A percentile compares a stretch with the other conserved stretches of the same genome.
phyloP scores from a whole-genome alignment of 371 early-diverging fungal species.

The Rhizopus delemar region DNA sequence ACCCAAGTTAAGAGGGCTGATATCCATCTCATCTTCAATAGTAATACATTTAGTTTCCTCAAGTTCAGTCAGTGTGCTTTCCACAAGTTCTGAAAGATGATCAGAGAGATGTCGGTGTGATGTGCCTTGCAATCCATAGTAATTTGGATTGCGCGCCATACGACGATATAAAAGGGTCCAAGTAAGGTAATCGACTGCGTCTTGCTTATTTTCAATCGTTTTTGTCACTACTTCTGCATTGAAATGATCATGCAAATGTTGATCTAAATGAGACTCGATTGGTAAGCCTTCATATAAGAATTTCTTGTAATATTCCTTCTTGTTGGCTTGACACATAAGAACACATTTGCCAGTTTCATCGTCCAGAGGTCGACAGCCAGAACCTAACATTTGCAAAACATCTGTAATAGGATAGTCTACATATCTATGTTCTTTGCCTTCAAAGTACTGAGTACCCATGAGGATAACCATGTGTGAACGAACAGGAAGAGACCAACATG shows the following conservation, averaged over 20 bases:
- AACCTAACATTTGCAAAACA: conserved; percentile 96
- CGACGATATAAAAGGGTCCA: conserved; percentile 97
- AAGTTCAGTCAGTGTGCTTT: conserved; percentile 84
- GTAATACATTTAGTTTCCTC: conserved; percentile 86
- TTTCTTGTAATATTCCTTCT: conserved; percentile 96
- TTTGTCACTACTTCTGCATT: conserved; percentile 94
- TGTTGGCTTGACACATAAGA: conserved; percentile 90
- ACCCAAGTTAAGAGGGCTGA: conserved; percentile 88
- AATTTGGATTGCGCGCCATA: conserved; percentile 94
- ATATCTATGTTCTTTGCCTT: conserved; percentile 93
- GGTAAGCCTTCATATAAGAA: conserved; percentile 94
- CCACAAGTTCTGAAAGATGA: conserved; percentile 93
- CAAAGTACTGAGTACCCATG: conserved; percentile 95
- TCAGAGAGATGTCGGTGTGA: conserved; percentile 88
- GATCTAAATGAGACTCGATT: conserved; percentile 91
- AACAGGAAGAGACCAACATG: conserved; percentile 87
- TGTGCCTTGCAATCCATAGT: conserved; percentile 88
- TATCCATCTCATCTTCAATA: conserved; percentile 82
- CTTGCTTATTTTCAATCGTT: conserved; percentile 95
- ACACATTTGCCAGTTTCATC: conserved; percentile 82
- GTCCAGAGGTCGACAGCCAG: conserved; percentile 72
- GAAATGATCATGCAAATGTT: conserved; percentile 89
- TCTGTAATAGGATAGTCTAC: conserved; percentile 93
- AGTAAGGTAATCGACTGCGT: conserved; percentile 96
- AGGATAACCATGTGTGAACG: conserved; percentile 84